Evolutionary conservation across 2,329 filamentous ascomycete genomes (phyloP).

Genomic region (Helotiales sp.): DNA sequence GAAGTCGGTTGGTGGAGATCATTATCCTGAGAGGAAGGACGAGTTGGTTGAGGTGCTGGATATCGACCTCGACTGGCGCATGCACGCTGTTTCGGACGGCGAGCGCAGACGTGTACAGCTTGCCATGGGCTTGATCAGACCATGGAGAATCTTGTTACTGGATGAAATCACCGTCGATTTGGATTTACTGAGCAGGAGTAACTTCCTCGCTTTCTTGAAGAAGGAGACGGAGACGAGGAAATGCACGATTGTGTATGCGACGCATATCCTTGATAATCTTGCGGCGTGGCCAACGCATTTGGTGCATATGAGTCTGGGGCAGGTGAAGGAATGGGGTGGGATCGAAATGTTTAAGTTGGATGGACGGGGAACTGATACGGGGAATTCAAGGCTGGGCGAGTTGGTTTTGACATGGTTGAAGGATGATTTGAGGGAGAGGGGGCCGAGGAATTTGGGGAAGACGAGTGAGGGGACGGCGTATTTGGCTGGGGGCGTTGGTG

Average conservation of each 20-base stretch:
- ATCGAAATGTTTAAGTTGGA: constrained; percentile 68
- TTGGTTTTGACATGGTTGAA: constrained; percentile 87
- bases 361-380: constrained; percentile 47
- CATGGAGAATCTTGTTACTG: constrained; percentile 88
- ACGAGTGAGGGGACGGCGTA: constrained; percentile 55
- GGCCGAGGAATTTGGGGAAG: constrained; percentile 63
- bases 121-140: constrained; percentile 90
- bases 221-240: constrained; percentile 79
- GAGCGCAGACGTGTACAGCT: constrained; percentile 91
- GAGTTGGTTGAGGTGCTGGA: constrained; percentile 88
- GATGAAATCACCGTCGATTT: constrained; percentile 98
- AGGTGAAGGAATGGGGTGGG: constrained; percentile 83
- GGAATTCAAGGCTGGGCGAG: constrained; percentile 85
- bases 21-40: constrained; percentile 80
- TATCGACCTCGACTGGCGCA: constrained; percentile 89
- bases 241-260: constrained; percentile 96
- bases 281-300: constrained; percentile 94
- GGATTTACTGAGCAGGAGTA: constrained; percentile 81
- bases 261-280: constrained; percentile 94
- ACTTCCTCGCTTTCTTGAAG: constrained; percentile 87
- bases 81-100: constrained; percentile 94
- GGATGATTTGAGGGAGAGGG: constrained; percentile 77
- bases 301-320: constrained; percentile 92
- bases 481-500: constrained; percentile 61
- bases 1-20: constrained; percentile 81